Percentiles rank a stretch among this genome's conserved stretches.
Evolutionary conservation across 768 basidiomycete genomes (phyloP).

Genomic region (Lactarius hengduanensis): DNA sequence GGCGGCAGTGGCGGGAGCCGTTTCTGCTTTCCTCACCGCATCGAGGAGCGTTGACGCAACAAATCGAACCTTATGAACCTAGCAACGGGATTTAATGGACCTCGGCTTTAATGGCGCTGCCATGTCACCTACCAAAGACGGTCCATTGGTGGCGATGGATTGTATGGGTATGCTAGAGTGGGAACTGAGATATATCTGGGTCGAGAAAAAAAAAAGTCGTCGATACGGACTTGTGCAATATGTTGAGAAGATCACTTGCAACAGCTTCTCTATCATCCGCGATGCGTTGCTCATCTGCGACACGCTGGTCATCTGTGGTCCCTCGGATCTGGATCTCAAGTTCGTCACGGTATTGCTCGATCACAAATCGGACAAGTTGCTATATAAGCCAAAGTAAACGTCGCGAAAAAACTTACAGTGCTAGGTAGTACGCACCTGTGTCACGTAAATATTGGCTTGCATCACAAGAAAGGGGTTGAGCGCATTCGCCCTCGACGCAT

Average conservation of each 20-base stretch:
- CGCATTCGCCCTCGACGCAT: conserved; percentile 80
- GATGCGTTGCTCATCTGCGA: conserved; percentile 63
- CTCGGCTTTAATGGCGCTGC: neutral
- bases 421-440: conserved; percentile 58
- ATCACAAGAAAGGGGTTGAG: conserved; percentile 88
- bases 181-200: conserved; percentile 5
- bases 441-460: conserved; percentile 91
- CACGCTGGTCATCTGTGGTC: conserved; percentile 57
- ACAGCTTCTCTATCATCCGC: conserved; percentile 80
- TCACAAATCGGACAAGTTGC: conserved; percentile 93
- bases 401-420: conserved; percentile 1
- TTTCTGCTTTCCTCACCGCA: conserved; percentile 77
- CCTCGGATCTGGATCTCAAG: conserved; percentile 68
- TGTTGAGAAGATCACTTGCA: conserved; percentile 81
- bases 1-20: conserved; percentile 74
- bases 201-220: conserved; percentile 9
- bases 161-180: conserved; percentile 79
- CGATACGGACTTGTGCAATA: conserved; percentile 66
- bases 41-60: conserved; percentile 89
- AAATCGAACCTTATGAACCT: conserved; percentile 92
- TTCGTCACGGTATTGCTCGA: conserved; percentile 90
- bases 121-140: conserved; percentile 57
- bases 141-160: conserved; percentile 86
- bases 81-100: conserved; percentile 21
- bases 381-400: conserved; percentile 35